A percentile compares a stretch with the other conserved stretches of the same genome.
These are phyloP conservation scores for Lycium ferocissimum DNA, from an alignment of 257 asterid genomes.

Conservation along the genomic window DNA sequence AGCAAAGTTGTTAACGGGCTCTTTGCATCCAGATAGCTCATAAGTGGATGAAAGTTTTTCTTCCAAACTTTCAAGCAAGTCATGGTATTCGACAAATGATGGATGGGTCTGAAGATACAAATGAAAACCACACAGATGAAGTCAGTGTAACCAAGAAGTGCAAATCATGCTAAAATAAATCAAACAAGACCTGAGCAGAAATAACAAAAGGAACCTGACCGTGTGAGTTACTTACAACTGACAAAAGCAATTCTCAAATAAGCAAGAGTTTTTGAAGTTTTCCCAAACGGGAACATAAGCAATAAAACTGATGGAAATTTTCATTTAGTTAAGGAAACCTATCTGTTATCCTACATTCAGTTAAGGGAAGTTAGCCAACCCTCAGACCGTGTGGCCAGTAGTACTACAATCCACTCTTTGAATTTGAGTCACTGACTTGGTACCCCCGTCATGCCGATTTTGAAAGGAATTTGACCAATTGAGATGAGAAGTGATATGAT, in stretches of 20 bases:
- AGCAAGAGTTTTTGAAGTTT: neutral
- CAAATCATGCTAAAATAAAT: slow-evolving; percentile 83
- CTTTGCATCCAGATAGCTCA: slow-evolving; percentile 45
- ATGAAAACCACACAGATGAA: slow-evolving; percentile 17
- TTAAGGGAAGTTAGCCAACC: slow-evolving; percentile 45
- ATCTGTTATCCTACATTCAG: slow-evolving; percentile 7
- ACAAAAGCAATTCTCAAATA: neutral
- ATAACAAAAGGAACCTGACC: slow-evolving; percentile 28
- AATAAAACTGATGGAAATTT: neutral
- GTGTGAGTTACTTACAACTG: slow-evolving; percentile 21
- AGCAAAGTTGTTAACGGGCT: slow-evolving; percentile 30
- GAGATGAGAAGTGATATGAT: too few species aligned
- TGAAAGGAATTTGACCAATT: too few species aligned
- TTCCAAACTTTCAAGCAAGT: slow-evolving; percentile 88
- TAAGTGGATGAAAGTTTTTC: slow-evolving; percentile 61
- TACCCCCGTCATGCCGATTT: too few species aligned
- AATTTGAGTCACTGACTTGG: slow-evolving; percentile 46
- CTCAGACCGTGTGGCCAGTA: slow-evolving; percentile 98
- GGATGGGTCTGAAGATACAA: slow-evolving; percentile 61
- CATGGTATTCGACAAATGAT: slow-evolving; percentile 74
- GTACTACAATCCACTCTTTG: slow-evolving; percentile 97
- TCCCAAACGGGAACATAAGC: neutral
- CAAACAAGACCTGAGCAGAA: slow-evolving; percentile 79
- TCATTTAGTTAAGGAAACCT: slow-evolving; percentile 12
- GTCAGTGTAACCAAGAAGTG: slow-evolving; percentile 41